Base-by-base conservation (phyloP, 352 stramenopile species). In the Pythium rishiriense region DNA sequence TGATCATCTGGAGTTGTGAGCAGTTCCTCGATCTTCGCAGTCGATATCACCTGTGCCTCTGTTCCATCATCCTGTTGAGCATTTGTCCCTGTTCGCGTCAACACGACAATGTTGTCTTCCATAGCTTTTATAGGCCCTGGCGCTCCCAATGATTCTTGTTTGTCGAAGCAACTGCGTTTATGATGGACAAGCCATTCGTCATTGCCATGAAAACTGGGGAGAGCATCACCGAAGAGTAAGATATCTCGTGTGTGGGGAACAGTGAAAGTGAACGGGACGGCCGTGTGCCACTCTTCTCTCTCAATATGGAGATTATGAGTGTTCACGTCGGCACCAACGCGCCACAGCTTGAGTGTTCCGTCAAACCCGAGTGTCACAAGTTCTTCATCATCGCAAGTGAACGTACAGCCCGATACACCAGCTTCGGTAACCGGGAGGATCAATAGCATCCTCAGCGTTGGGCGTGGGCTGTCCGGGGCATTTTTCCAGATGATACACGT, bases 401-500 rank as follows among this genome's bases (percentile, higher is more conserved):
- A 87, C 0, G 43, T 48, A 14, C 70, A 55, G 22, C 58, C 75
- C 3, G 64, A 58, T 1, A 73, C 72, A 3, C 74, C 79, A 4
- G 75, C 52, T 1, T 78, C 70, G 25, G 81, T 64, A 3, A 86
- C 71, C 8, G 79, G 81, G 8, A 88, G 58, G 28, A 83, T 60
- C 24, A 66, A 54, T 9, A 81, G 9, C 6, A 85, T 68, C 3
- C n/a, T 65, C 2, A 85, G 57, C 1, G 9, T 21, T 28, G 62
- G 19, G 7, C n/a, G 14, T 4, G 17, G 11, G 4, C 46, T 12
- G 1, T 24, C 28, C 4, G 26, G 2, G 0, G 26, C 24, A 10
- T 88, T 50, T 53, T 65, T 58, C 79, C 79, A 90, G 10, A 88
- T 28, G 51, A 87, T 83, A 19, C 79, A 88, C 1, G 74, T 85